These are phyloP conservation scores for Fomitopsis schrenkii DNA, from an alignment of 1,284 basidiomycete genomes.

Conservation along the genomic window DNA sequence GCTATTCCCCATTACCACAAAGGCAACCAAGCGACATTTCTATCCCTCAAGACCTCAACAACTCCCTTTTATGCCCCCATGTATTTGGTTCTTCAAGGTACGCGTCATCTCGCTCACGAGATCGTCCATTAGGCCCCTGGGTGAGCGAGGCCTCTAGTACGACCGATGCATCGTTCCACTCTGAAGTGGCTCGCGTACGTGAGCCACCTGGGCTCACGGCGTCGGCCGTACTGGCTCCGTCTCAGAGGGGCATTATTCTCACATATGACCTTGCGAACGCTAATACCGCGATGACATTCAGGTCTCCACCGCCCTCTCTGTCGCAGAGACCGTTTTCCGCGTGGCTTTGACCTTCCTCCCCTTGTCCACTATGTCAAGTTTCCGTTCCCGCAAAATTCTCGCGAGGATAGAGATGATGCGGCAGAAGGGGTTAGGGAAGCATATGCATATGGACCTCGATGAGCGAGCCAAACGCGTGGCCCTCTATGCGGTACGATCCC, in stretches of 20 bases:
- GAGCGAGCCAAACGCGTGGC: conserved; percentile 41
- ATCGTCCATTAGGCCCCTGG: neutral
- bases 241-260: neutral
- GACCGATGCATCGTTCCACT: neutral
- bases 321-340: conserved; percentile 60
- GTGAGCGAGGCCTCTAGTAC: neutral
- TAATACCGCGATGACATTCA: conserved; percentile 18
- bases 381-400: conserved; percentile 47
- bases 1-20: neutral
- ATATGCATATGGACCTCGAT: conserved; percentile 39
- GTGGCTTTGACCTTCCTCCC: conserved; percentile 73
- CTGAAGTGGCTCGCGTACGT: no score
- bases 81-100: conserved; percentile 47
- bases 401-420: conserved; percentile 42
- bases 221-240: neutral
- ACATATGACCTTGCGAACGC: neutral
- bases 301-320: conserved; percentile 52
- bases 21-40: neutral
- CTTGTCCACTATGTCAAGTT: conserved; percentile 53
- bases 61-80: conserved; percentile 32
- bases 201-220: neutral
- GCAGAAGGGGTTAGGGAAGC: conserved; percentile 35
- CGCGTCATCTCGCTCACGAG: conserved; percentile 7
- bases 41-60: neutral
- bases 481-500: conserved; percentile 43